Evolutionary conservation across 2,329 filamentous ascomycete genomes (phyloP).

Genomic region (Colletotrichum shisoi): DNA sequence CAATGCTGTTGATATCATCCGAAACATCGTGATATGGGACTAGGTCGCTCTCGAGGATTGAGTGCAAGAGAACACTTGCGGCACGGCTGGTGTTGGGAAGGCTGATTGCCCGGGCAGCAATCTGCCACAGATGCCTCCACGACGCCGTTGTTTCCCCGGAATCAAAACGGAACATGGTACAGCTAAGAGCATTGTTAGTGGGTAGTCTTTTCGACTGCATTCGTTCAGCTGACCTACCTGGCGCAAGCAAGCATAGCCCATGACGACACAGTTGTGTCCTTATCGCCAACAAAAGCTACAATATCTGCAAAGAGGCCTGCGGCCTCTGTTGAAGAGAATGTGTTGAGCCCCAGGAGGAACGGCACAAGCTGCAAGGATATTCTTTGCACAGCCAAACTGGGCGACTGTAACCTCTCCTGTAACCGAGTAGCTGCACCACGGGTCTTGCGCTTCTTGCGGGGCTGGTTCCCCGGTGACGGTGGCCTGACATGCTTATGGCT

Average conservation of each 20-base stretch:
- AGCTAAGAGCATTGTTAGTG: constrained; percentile 46
- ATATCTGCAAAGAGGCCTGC: constrained; percentile 66
- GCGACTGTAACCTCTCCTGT: constrained; percentile 57
- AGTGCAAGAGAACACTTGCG: constrained; percentile 75
- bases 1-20: constrained; percentile 74
- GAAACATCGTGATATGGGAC: constrained; percentile 72
- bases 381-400: constrained; percentile 55
- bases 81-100: constrained; percentile 76
- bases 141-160: constrained; percentile 48
- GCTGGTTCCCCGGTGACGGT: constrained; percentile 52
- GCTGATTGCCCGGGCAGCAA: constrained; percentile 74
- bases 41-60: constrained; percentile 71
- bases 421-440: constrained; percentile 56
- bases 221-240: constrained; percentile 62
- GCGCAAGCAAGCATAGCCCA: constrained; percentile 88
- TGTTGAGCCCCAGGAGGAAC: constrained; percentile 61
- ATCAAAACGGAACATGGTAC: constrained; percentile 42
- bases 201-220: constrained; percentile 29
- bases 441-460: constrained; percentile 62
- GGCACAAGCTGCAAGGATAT: constrained; percentile 66
- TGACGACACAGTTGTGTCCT: constrained; percentile 70
- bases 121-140: constrained; percentile 81
- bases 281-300: constrained; percentile 69
- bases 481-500: constrained; percentile 42
- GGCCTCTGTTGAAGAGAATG: constrained; percentile 61